Evolutionary conservation across 345 rosid species (phyloP).

Genomic region (Eucalyptus dawsonii): DNA sequence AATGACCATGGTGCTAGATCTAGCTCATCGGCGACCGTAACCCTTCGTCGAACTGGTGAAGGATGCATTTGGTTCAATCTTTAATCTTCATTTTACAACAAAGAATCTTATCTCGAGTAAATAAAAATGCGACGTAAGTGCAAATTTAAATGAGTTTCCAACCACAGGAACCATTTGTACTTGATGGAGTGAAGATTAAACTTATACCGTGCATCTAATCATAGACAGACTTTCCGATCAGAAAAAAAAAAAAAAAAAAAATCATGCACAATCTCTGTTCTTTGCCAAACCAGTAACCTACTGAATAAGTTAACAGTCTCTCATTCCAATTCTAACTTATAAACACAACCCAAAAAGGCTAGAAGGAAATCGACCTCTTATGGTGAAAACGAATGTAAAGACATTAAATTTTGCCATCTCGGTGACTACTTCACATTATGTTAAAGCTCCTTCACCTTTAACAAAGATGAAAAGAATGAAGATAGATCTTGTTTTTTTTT

Average conservation of each 20-base stretch:
- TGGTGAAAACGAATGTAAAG: too few species aligned
- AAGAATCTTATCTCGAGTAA: background rate
- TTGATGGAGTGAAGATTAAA: background rate
- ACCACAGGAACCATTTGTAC: background rate
- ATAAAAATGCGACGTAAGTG: rapidly evolving
- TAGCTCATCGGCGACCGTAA: rapidly evolving
- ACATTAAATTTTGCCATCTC: background rate
- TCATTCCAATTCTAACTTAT: background rate
- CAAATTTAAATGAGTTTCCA: background rate
- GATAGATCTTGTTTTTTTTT: too few species aligned
- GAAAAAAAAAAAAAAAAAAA: too few species aligned
- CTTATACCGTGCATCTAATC: background rate
- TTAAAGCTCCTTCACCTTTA: background rate
- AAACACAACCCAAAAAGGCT: too few species aligned
- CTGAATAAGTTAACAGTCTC: too few species aligned
- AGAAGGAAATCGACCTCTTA: too few species aligned
- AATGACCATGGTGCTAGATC: rapidly evolving
- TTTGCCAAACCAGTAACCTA: background rate
- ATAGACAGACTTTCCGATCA: background rate
- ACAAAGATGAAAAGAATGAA: too few species aligned
- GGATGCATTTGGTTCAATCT: rapidly evolving
- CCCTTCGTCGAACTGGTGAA: rapidly evolving
- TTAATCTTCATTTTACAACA: too few species aligned
- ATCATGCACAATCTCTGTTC: background rate
- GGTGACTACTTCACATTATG: background rate